Percentiles rank a stretch among this genome's conserved stretches.
These are phyloP conservation scores for Psilocybe sp. DNA, from an alignment of 768 basidiomycete genomes.

Conservation along the genomic window DNA sequence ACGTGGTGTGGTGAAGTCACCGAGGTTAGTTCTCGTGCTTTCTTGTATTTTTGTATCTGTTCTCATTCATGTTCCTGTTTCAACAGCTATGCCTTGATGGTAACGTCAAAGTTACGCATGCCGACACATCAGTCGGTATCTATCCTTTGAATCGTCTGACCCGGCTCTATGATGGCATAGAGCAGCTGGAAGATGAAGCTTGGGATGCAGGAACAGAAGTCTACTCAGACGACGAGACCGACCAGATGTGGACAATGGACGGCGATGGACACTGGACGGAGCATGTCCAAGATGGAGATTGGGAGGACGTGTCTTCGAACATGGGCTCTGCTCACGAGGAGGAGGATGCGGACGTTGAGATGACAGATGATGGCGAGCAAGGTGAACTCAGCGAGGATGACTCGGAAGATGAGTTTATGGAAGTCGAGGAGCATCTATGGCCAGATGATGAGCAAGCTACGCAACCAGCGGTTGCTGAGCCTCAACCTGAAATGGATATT, in stretches of 20 bases:
- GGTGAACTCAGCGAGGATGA: no score
- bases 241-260: conserved; percentile 35
- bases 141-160: conserved; percentile 71
- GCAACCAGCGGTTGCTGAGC: no score
- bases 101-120: conserved; percentile 67
- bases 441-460: no score
- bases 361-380: conserved; percentile 6
- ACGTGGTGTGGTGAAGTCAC: conserved; percentile 89
- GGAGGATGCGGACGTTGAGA: conserved; percentile 13
- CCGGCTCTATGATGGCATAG: conserved; percentile 76
- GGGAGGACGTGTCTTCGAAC: conserved; percentile 32
- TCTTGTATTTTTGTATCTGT: conserved; percentile 1
- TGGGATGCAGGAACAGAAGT: conserved; percentile 52
- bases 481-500: no score
- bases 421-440: no score
- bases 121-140: conserved; percentile 44
- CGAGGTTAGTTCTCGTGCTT: conserved; percentile 45
- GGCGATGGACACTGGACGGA: conserved; percentile 46
- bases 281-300: conserved; percentile 39
- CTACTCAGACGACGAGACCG: conserved; percentile 42
- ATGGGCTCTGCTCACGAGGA: conserved; percentile 24
- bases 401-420: no score
- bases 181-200: conserved; percentile 71
- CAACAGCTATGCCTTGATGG: conserved; percentile 72
- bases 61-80: conserved; percentile 4